Evolutionary conservation across 306 rosid species (phyloP), one percentile per base, ranked within the genome.

Genomic region (Vicia villosa): DNA sequence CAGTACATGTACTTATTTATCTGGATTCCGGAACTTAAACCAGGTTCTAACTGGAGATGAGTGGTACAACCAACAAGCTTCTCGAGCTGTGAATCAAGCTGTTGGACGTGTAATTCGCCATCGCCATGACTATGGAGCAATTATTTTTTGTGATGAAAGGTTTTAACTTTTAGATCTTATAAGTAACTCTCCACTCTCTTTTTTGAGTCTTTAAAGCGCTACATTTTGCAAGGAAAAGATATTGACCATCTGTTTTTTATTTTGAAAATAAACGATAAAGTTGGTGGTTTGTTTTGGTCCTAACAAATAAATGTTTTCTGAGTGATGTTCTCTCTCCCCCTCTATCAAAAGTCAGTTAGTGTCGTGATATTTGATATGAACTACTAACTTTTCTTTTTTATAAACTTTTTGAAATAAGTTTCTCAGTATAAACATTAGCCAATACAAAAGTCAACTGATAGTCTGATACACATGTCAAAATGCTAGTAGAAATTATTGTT

Each of bases 61-160:
- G 50, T 93, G 98, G 98, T 93, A 93, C 77, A 90, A 81, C 74
- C 98, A 93, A 66, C 98, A 90, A 84, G 98, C 98, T 74, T 83
- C 87, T 50, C 85, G 96, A 75, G 98, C 98, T 49, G 97, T 93
- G 80, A 93, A 93, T 78, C 98, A 93, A 79, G 97, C 98, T 55
- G 86, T 93, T 77, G 98, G 98, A 54, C 98, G 98, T 79, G 97
- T 93, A 49, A 93, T 93, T 75, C 97, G 98, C 65, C 98, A 93
- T 72, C 94, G 97, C 59, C 83, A 90, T 80, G 98, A 93, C 83
- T 93, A 93, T 68, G 98, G 98, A 68, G 98, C 98, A 21, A 93
- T 93, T 74, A 86, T 93, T 72, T 85, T 88, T 56, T 88, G 91
- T 69, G 98, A 93, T 41, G 98, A 93, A 85, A 93, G 98, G 98